Conservation (phyloP, 1,139 yeast species). For the Candida sojae region DNA sequence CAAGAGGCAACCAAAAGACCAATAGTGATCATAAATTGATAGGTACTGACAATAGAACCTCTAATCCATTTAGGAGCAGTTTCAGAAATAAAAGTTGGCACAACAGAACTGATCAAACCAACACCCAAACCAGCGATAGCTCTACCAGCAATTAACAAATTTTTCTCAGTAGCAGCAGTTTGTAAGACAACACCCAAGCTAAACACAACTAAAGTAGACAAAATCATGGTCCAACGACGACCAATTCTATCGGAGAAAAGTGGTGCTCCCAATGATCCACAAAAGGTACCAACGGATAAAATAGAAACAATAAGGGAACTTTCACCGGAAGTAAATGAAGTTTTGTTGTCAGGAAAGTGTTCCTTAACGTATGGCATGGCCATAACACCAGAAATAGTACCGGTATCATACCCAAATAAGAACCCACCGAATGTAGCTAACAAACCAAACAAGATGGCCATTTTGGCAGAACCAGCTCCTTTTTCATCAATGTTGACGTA, state of each 20-base stretch:
- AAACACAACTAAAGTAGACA: conserved; percentile 54
- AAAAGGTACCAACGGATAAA: conserved; percentile 71
- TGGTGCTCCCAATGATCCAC: conserved; percentile 64
- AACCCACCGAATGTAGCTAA: conserved; percentile 67
- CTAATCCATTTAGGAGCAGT: conserved; percentile 68
- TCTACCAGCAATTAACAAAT: conserved; percentile 52
- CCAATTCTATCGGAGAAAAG: conserved; percentile 58
- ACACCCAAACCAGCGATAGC: conserved; percentile 67
- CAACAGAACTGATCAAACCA: conserved; percentile 62
- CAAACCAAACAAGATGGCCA: conserved; percentile 48
- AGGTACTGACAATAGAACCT: conserved; percentile 67
- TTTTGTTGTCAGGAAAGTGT: conserved; percentile 40
- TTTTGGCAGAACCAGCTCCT: conserved; percentile 50
- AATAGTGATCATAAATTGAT: conserved; percentile 67
- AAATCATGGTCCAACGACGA: conserved; percentile 57
- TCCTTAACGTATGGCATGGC: conserved; percentile 64
- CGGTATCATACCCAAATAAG: conserved; percentile 77
- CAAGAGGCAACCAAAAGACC: conserved; percentile 65
- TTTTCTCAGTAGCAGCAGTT: conserved; percentile 50
- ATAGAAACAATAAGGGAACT: conserved; percentile 66
- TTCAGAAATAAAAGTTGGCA: conserved; percentile 69
- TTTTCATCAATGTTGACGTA: conserved; percentile 42
- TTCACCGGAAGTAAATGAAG: conserved; percentile 50
- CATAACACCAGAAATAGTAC: conserved; percentile 77
- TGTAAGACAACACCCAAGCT: conserved; percentile 63